Conservation (phyloP, 176 grass and related monocot genomes). For the Oryza punctata region DNA sequence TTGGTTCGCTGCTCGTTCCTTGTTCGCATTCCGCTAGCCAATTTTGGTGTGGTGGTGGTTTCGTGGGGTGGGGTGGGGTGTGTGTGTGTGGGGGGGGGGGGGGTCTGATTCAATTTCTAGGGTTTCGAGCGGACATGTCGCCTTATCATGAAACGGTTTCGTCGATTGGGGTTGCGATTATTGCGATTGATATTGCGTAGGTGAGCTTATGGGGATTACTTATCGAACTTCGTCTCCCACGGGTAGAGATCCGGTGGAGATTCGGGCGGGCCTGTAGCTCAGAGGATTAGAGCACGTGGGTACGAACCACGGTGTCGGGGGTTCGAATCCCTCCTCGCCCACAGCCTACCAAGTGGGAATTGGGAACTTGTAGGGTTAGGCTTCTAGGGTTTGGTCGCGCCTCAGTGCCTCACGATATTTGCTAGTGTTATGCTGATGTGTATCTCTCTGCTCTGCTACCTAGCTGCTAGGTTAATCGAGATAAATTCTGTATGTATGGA, state of each 20-base stretch:
- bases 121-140: neutral
- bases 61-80: neutral
- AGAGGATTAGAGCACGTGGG: too few species aligned
- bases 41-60: neutral
- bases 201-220: too few species aligned
- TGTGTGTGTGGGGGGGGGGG: too few species aligned
- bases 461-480: neutral
- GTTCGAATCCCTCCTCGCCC: too few species aligned
- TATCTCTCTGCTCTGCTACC: neutral
- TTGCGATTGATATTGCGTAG: neutral
- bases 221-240: neutral
- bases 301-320: too few species aligned
- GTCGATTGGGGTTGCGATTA: conserved; percentile 11
- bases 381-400: conserved; percentile 6
- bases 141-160: neutral
- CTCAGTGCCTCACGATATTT: neutral
- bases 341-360: too few species aligned
- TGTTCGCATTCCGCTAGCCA: neutral
- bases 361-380: too few species aligned
- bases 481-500: neutral
- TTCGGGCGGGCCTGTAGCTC: too few species aligned
- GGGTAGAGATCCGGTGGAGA: neutral
- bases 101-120: neutral
- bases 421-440: neutral
- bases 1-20: conserved; percentile 26